Base-by-base conservation (phyloP, 2,329 filamentous ascomycete genomes). In the Neofusicoccum sp. region DNA sequence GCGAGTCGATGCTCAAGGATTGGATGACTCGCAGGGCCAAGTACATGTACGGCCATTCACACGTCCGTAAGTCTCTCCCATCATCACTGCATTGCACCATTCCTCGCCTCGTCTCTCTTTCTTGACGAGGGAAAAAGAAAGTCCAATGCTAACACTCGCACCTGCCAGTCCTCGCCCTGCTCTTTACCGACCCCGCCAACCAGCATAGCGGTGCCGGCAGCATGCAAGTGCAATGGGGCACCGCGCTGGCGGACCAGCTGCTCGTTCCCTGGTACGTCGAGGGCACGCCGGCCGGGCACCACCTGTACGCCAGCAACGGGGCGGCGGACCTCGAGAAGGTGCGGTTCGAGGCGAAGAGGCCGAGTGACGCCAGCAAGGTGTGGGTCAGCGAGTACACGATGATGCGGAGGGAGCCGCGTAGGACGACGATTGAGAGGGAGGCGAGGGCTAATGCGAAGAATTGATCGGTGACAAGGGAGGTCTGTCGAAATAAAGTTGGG, bases 181-280 rank as follows among this genome's bases (percentile, higher is more conserved):
- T 67, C n/a, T 65, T 63, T 36, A 63, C 65, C 11, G 56, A 63
- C 41, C 65, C 65, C n/a, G 43, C 56, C 12, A 60, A 59, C 45
- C 62, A 65, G 60, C 64, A 62, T 34, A 53, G 63, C 14, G 65
- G 65, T 34, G 65, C 63, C 11, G 65, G 65, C 11, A 51, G 51
- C 28, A 54, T 60, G 36, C 62, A 66, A 24, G 63, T 66, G 7
- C 56, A 54, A 16, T 66, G 63, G 64, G 65, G 65, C 30, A 58
- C 64, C 3, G 45, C 60, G 28, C 60, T 57, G 14, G 65, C 65
- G 3, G 65, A 67, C 54, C 16, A n/a, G 30, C 43, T 58, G 41
- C 20, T 47, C 20, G 54, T 47, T 28, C 54, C 54, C 40, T 34
- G 30, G 54, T 58, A 24, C 7, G 54, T 58, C 31, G 54, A 58